These are phyloP conservation scores for Asterophora parasitica DNA, from an alignment of 768 basidiomycete genomes.

Conservation along the genomic window DNA sequence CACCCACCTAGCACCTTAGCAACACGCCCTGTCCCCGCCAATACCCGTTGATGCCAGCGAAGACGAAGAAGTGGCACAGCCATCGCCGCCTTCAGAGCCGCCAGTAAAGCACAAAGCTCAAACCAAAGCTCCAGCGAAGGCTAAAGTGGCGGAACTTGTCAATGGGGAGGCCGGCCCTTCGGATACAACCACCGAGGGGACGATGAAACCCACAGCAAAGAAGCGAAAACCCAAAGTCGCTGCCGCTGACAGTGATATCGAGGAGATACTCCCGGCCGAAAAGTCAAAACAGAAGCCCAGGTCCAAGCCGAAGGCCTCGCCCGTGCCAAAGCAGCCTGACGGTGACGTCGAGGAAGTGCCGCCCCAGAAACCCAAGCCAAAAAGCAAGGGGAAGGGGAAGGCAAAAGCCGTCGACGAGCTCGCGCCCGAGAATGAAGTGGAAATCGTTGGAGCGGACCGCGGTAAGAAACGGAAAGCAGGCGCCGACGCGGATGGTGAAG, in stretches of 20 bases:
- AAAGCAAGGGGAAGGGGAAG: conserved; percentile 32
- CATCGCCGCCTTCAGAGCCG: conserved; percentile 7
- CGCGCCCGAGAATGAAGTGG: conserved; percentile 15
- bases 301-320: conserved; percentile 19
- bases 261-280: conserved; percentile 5
- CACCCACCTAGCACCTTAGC: background rate
- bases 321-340: conserved; percentile 15
- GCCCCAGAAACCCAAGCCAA: conserved; percentile 18
- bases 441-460: conserved; percentile 9
- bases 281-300: conserved; percentile 11
- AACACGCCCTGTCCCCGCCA: background rate
- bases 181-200: background rate
- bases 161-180: conserved; percentile 14
- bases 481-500: conserved; percentile 16
- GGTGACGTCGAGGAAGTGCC: conserved; percentile 15
- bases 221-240: conserved; percentile 6
- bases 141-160: background rate
- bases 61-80: conserved; percentile 2
- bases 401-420: conserved; percentile 16
- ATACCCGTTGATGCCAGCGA: conserved; percentile 2
- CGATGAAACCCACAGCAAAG: background rate
- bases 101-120: conserved; percentile 6
- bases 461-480: conserved; percentile 27
- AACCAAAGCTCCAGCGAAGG: conserved; percentile 3
- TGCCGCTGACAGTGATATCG: conserved; percentile 5